These are phyloP conservation scores for Tylopilus rubrobrunneus DNA, from an alignment of 768 basidiomycete species.

Conservation along the genomic window DNA sequence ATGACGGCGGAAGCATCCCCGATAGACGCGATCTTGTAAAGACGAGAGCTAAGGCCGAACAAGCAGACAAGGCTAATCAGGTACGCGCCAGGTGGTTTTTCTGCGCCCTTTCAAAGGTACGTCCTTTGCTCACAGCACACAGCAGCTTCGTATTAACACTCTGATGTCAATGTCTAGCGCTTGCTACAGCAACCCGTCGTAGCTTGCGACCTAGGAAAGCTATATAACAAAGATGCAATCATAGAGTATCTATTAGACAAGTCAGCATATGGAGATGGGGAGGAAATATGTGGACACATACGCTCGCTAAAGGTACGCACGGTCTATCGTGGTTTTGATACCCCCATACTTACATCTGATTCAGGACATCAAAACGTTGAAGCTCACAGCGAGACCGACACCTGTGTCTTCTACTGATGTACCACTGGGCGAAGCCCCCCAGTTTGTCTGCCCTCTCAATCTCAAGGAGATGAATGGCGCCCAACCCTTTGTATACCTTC, in stretches of 20 bases:
- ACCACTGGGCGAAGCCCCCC: conserved; percentile 47
- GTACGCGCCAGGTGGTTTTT: conserved; percentile 86
- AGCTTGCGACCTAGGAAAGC: conserved; percentile 85
- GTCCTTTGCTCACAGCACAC: not conserved
- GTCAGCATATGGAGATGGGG: conserved; percentile 83
- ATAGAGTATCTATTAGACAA: conserved; percentile 87
- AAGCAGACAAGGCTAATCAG: conserved; percentile 89
- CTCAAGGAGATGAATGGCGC: conserved; percentile 93
- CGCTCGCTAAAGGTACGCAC: conserved; percentile 77
- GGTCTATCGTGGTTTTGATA: not conserved
- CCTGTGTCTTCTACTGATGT: conserved; percentile 32
- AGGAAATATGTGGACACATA: conserved; percentile 89
- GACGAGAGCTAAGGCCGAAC: conserved; percentile 75
- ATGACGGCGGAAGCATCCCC: conserved; percentile 87
- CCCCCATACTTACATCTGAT: not conserved
- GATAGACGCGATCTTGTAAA: conserved; percentile 77
- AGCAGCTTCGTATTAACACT: not conserved
- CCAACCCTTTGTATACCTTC: conserved; percentile 84
- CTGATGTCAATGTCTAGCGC: conserved; percentile 41
- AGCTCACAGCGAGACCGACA: conserved; percentile 71
- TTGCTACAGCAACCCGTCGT: conserved; percentile 89
- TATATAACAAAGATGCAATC: conserved; percentile 95
- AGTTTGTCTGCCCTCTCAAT: conserved; percentile 88
- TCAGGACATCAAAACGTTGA: conserved; percentile 84
- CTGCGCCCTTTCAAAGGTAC: conserved; percentile 92